These are phyloP conservation scores for Boletus eberwhitei DNA, from an alignment of 768 basidiomycete species.

Conservation along the genomic window DNA sequence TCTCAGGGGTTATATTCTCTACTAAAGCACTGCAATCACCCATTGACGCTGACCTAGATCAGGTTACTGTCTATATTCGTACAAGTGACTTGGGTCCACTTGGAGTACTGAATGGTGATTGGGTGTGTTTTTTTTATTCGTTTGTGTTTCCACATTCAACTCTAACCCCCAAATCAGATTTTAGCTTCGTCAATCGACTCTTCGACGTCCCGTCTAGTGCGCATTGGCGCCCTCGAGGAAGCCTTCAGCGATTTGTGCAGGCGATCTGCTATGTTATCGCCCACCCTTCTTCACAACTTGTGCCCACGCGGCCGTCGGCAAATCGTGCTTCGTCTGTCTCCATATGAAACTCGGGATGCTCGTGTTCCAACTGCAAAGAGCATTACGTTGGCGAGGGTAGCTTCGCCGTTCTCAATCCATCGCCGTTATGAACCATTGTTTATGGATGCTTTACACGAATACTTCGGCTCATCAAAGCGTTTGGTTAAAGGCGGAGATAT, in stretches of 20 bases:
- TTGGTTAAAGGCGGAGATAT: slow-evolving; percentile 74
- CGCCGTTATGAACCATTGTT: slow-evolving; percentile 61
- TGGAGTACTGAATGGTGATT: slow-evolving; percentile 71
- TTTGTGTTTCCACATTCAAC: neutral
- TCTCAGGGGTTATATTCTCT: slow-evolving; percentile 23
- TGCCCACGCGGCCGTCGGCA: slow-evolving; percentile 26
- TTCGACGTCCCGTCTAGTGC: slow-evolving; percentile 49
- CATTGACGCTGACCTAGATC: slow-evolving; percentile 39
- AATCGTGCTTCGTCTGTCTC: slow-evolving; percentile 47
- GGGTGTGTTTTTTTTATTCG: slow-evolving; percentile 46
- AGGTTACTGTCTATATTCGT: slow-evolving; percentile 57
- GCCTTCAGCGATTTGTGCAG: slow-evolving; percentile 35
- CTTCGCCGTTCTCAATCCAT: slow-evolving; percentile 67
- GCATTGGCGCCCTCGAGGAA: slow-evolving; percentile 52
- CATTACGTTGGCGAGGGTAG: slow-evolving; percentile 76
- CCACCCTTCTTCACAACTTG: slow-evolving; percentile 55
- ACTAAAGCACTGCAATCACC: slow-evolving; percentile 33
- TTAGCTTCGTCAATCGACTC: slow-evolving; percentile 40
- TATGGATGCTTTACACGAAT: slow-evolving; percentile 55
- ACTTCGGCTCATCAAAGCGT: slow-evolving; percentile 53
- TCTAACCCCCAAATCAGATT: slow-evolving; percentile 39
- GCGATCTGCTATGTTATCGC: slow-evolving; percentile 37
- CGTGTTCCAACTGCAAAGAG: slow-evolving; percentile 64
- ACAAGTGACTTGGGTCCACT: slow-evolving; percentile 62
- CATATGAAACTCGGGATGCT: slow-evolving; percentile 58